Percentiles rank a stretch among this genome's conserved stretches.
These are phyloP conservation scores for Calonectria leucothoes DNA, from an alignment of 2,329 filamentous ascomycete genomes.

Conservation along the genomic window DNA sequence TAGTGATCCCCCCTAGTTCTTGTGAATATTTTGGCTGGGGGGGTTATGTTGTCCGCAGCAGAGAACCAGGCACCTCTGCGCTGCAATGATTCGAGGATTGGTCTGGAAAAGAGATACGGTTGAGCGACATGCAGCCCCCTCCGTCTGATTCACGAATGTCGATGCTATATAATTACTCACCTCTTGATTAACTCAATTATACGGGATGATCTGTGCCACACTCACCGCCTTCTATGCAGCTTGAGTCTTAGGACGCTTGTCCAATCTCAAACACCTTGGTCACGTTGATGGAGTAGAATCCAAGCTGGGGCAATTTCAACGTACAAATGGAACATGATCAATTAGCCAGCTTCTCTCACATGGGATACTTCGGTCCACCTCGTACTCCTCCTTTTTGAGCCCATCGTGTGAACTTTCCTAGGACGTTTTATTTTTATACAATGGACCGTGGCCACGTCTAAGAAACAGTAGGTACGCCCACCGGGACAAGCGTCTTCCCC, in stretches of 20 bases:
- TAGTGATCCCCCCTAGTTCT: no score
- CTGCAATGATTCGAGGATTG: no score
- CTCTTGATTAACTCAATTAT: neutral
- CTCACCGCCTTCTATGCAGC: neutral
- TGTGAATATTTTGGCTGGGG: no score
- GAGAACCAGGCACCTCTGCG: no score
- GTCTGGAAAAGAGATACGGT: no score
- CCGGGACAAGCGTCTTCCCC: conserved; percentile 35
- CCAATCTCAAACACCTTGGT: no score
- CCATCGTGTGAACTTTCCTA: conserved; percentile 41
- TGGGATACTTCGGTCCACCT: conserved; percentile 29
- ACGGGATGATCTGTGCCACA: neutral
- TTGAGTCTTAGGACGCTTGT: neutral
- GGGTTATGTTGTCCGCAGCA: no score
- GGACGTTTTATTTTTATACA: conserved; percentile 53
- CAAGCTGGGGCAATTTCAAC: neutral
- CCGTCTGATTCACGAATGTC: neutral
- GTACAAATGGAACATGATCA: conserved; percentile 30
- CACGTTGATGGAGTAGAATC: neutral
- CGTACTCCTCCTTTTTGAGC: conserved; percentile 28
- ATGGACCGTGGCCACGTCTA: conserved; percentile 50
- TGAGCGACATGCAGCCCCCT: neutral
- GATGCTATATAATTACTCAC: neutral
- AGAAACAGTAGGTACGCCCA: conserved; percentile 46
- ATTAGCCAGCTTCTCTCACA: conserved; percentile 37